A percentile compares a stretch with the other conserved stretches of the same genome.
Evolutionary conservation across 306 rosid species (phyloP).

Genomic region (Oxytropis ochrocephala): DNA sequence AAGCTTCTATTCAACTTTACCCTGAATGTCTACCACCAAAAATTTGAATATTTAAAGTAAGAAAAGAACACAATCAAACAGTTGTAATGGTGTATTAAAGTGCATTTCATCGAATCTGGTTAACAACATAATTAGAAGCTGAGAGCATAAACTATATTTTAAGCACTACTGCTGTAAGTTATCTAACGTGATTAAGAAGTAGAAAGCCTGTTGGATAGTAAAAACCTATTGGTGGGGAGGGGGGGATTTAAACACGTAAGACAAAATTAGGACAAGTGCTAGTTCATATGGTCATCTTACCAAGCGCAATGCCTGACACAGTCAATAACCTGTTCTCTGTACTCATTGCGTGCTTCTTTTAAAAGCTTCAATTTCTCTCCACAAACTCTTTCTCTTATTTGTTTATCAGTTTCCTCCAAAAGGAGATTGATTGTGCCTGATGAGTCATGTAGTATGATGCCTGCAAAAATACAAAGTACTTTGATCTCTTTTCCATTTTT

Average conservation of each 20-base stretch:
- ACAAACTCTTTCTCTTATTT: constrained; percentile 50
- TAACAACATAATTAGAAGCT: not conserved
- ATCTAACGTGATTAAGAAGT: not conserved
- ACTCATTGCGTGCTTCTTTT: constrained; percentile 81
- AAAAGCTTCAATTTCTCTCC: constrained; percentile 28
- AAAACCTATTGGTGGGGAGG: not conserved
- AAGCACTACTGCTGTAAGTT: not conserved
- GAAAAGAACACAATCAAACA: not conserved
- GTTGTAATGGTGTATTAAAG: not conserved
- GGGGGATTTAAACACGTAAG: not conserved
- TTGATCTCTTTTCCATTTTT: constrained; percentile 8
- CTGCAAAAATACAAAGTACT: constrained; percentile 39
- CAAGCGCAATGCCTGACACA: constrained; percentile 36
- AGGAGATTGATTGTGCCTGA: constrained; percentile 34
- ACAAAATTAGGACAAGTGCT: constrained; percentile 12
- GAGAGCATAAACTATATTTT: not conserved
- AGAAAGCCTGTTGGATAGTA: constrained; percentile 4
- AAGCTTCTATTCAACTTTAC: not conserved
- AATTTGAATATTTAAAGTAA: not conserved
- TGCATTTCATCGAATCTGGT: not conserved
- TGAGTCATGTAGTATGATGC: constrained; percentile 81
- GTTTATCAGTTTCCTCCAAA: constrained; percentile 69
- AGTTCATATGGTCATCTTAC: constrained; percentile 26
- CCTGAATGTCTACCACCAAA: not conserved
- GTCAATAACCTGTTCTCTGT: constrained; percentile 63